A percentile compares a stretch with the other conserved stretches of the same genome.
Conservation (phyloP, 495 filamentous ascomycete species). For the Penicillium soppii region DNA sequence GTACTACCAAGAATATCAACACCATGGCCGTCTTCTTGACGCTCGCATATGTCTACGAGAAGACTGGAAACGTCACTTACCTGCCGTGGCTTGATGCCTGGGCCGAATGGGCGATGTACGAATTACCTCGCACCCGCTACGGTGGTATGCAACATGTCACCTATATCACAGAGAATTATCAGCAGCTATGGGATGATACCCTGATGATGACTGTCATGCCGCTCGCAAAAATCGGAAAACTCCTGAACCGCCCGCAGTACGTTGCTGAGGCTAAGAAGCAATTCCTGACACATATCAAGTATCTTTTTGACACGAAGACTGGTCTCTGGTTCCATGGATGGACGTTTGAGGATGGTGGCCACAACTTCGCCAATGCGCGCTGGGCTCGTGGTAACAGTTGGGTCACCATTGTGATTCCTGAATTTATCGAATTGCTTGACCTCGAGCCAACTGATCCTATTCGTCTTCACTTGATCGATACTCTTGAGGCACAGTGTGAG, state of each 20-base stretch:
- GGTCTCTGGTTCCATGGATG: constrained; percentile 75
- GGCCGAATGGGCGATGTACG: constrained; percentile 76
- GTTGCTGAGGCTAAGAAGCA: constrained; percentile 72
- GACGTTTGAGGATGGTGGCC: constrained; percentile 64
- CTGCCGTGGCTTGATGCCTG: constrained; percentile 70
- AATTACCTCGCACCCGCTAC: constrained; percentile 63
- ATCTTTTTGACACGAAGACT: constrained; percentile 63
- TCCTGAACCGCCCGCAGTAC: constrained; percentile 63
- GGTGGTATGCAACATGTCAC: constrained; percentile 76
- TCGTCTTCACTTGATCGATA: constrained; percentile 57
- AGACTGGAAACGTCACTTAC: constrained; percentile 58
- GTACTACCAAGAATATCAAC: constrained; percentile 79
- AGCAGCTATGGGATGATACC: constrained; percentile 78
- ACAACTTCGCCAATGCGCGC: constrained; percentile 67
- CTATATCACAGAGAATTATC: constrained; percentile 54
- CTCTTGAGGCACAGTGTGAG: constrained; percentile 60
- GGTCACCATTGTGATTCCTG: constrained; percentile 73
- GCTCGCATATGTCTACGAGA: constrained; percentile 68
- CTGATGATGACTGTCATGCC: constrained; percentile 81
- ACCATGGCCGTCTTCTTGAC: constrained; percentile 74
- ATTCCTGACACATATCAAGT: constrained; percentile 70
- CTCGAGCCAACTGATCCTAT: constrained; percentile 56
- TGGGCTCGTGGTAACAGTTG: constrained; percentile 71
- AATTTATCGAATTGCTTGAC: constrained; percentile 67
- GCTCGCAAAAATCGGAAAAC: constrained; percentile 69